A percentile compares a stretch with the other conserved stretches of the same genome.
These are phyloP conservation scores for Corymbia citriodora DNA, from an alignment of 441 rosid species.

Conservation along the genomic window DNA sequence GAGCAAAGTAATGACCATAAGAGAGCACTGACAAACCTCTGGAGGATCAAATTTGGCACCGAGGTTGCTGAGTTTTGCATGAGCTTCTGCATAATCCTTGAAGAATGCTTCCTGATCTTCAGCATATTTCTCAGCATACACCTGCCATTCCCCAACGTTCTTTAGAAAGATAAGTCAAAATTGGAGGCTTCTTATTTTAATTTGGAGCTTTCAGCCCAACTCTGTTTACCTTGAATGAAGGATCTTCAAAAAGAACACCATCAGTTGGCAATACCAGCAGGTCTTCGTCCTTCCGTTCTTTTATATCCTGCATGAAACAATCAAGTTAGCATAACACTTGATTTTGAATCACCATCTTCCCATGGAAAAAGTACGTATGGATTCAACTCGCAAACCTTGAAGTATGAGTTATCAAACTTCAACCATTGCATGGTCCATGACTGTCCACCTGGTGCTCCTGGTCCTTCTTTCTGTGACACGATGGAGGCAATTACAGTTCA, in stretches of 20 bases:
- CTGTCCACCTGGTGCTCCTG: conserved; percentile 97
- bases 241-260: conserved; percentile 83
- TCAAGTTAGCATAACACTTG: conserved; percentile 5
- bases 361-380: background rate
- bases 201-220: background rate
- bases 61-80: conserved; percentile 85
- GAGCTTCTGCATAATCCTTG: conserved; percentile 93
- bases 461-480: conserved; percentile 76
- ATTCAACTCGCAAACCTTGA: conserved; percentile 55
- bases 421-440: conserved; percentile 96
- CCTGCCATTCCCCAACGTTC: conserved; percentile 32
- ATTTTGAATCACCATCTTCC: background rate
- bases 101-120: conserved; percentile 80
- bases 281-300: conserved; percentile 69
- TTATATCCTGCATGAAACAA: conserved; percentile 52
- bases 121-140: conserved; percentile 85
- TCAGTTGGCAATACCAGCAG: conserved; percentile 93
- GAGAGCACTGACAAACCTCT: conserved; percentile 49
- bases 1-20: background rate
- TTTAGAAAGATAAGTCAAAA: conserved; percentile 4
- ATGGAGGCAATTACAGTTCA: background rate
- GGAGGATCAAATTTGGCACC: conserved; percentile 94
- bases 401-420: conserved; percentile 90
- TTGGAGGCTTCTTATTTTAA: background rate
- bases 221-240: conserved; percentile 69